Evolutionary conservation across 2,329 filamentous ascomycete genomes (phyloP), one percentile per base, ranked within the genome.

Genomic region (Rugonectria rugulosa): DNA sequence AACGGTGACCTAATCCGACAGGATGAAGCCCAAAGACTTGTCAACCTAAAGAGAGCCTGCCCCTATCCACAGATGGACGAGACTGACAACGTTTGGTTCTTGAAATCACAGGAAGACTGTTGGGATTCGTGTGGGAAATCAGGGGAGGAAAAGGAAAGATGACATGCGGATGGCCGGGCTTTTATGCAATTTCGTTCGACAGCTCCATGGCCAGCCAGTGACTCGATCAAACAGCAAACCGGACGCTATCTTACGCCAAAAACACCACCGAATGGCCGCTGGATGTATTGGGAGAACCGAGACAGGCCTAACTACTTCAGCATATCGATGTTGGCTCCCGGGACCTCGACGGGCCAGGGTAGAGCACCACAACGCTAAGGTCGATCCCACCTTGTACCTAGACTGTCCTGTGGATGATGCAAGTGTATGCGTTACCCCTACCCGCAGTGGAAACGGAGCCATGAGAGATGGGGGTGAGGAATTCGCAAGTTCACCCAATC

Each of bases 251-350:
- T 27, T 48, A 21, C 32, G 32, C 38, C 20, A 34, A 55, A 31
- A 32, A 43, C 11, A n/a, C 19, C 19, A 23, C 38, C 21, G 20
- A 24, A 27, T 43, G 26, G 14, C 20, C 32, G 38, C 31, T 40
- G 52, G 15, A 45, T 42, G 53, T 26, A 50, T 34, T 9, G 24
- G 34, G 41, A 26, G 27, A 50, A 20, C 17, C 21, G 27, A 36
- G 27, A 10, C 36, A 45, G 40, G 40, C 23, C 26, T 34, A 27
- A n/a, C 21, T 32, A 38, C 27, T 48, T 29, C 36, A 20, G 11
- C 24, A 12, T 8, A n/a, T 40, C 36, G 3, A 23, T 29, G 31
- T 31, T 23, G 41, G 53, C 53, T 46, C 51, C 46, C 53, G 40
- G 21, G 34, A 19, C 21, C 23, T 14, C 19, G n/a, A n/a, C 19